phyloP scores from a whole-genome alignment of 768 basidiomycete species.

The Pleurotus giganteus region DNA sequence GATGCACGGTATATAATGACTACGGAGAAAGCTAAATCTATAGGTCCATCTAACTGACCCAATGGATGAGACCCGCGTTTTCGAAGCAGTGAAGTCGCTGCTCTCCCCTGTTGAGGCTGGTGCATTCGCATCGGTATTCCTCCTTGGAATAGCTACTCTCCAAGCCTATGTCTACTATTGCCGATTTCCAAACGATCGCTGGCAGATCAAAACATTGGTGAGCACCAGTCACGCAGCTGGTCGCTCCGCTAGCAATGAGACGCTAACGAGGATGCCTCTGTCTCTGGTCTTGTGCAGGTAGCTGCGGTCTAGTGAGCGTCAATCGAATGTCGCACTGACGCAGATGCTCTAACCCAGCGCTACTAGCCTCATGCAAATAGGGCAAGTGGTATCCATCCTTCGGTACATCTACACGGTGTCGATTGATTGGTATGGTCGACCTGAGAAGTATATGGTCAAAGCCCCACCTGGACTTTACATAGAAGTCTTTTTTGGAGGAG shows the following conservation, averaged over 20 bases:
- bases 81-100: neutral
- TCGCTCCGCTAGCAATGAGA: neutral
- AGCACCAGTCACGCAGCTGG: neutral
- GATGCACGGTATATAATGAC: too few relatives aligned
- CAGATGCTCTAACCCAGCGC: neutral
- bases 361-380: constrained; percentile 23
- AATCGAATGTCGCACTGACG: neutral
- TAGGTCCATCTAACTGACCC: too few relatives aligned
- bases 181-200: neutral
- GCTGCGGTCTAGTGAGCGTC: neutral
- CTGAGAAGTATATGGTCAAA: constrained; percentile 18
- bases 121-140: neutral
- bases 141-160: constrained; percentile 1
- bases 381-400: constrained; percentile 24
- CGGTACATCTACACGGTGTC: constrained; percentile 29
- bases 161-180: constrained; percentile 2
- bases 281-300: neutral
- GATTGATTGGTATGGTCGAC: constrained; percentile 22
- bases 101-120: neutral
- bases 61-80: neutral
- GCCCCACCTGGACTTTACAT: constrained; percentile 18
- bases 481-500: constrained; percentile 23
- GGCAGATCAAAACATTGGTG: neutral
- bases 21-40: too few relatives aligned
- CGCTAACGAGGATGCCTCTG: neutral